These are phyloP conservation scores for Claviceps pazoutovae DNA, from an alignment of 2,329 filamentous ascomycete genomes.

Conservation along the genomic window DNA sequence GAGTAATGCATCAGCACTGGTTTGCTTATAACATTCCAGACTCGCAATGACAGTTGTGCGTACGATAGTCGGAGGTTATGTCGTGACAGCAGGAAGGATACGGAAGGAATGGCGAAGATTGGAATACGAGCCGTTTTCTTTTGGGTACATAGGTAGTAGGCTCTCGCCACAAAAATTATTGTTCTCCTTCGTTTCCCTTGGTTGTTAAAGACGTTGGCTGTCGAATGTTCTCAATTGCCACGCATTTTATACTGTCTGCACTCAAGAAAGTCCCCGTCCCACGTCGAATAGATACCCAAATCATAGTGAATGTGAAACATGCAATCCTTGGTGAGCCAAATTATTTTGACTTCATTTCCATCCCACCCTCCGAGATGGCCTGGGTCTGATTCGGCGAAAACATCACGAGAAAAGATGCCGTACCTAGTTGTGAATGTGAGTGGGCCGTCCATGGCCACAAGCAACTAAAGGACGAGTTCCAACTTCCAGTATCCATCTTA, in stretches of 20 bases:
- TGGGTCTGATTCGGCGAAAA: not conserved
- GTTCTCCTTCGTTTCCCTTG: not conserved
- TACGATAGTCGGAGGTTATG: not conserved
- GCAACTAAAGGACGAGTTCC: not conserved
- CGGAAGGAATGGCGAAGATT: not conserved
- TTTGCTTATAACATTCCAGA: not conserved
- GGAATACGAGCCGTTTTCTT: not conserved
- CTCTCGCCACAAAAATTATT: not conserved
- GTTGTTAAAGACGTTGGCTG: not conserved
- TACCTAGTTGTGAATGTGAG: not conserved
- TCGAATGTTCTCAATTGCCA: not conserved
- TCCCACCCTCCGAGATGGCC: not conserved
- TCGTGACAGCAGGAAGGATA: not conserved
- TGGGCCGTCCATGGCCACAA: not conserved
- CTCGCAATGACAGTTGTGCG: not conserved
- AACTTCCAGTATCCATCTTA: not conserved
- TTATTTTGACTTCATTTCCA: not conserved
- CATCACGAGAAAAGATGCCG: not conserved
- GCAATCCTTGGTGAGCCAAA: not conserved
- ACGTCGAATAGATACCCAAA: not conserved
- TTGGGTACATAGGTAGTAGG: not conserved
- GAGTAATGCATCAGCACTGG: not conserved
- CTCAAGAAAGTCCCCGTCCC: not conserved
- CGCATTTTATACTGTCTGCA: not conserved
- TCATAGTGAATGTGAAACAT: not conserved